Base-by-base conservation (phyloP, 2,329 filamentous ascomycete species). In the Neonectria neomacrospora region DNA sequence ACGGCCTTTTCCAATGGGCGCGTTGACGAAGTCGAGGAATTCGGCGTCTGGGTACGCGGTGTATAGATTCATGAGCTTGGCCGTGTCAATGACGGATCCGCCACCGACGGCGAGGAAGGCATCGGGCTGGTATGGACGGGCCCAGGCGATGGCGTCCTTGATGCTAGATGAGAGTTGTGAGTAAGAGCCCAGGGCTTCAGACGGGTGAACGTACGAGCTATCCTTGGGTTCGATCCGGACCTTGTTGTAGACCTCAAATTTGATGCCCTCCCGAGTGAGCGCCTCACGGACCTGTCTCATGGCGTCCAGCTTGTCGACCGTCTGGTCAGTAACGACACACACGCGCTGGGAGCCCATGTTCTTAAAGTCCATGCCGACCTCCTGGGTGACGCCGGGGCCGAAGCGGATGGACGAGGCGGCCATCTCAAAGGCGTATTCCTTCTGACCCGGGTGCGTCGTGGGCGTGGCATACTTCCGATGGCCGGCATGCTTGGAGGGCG, bases 371-470 rank as follows among this genome's bases (percentile, higher is more conserved):
- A 98, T 98, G 68, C 96, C 96, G 20, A 99, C 94, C 79, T 99
- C 96, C 78, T 93, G 93, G 23, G 96, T 99, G 60, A 91, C 92
- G 6, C 96, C 96, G 0, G 93, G 93, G 0, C 96, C 96, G 73
- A 98, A 99, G 12, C 96, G 89, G 74, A 99, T 97, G 28, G 91
- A 93, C 1, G 93, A 97, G 1, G 96, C 94, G 0, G 96, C 96
- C 95, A 99, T 97, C 79, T 99, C 96, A 76, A 99, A 99, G 14
- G 96, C 96, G 81, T 99, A 99, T 78, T 99, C 96, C 77, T 96
- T 97, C 74, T 94, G 85, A 9, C 85, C 80, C 28, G 91, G 81
- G 20, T 75, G 68, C 41, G 73, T 74, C 32, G 91, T 81, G 0
- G 94, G 93, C 0, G 93, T 95, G n/a, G 93, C 94, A 77, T 87